Evolutionary conservation across 2,329 filamentous ascomycete species (phyloP), one percentile per base, ranked within the genome.

Genomic region (Fonsecaea monophora): DNA sequence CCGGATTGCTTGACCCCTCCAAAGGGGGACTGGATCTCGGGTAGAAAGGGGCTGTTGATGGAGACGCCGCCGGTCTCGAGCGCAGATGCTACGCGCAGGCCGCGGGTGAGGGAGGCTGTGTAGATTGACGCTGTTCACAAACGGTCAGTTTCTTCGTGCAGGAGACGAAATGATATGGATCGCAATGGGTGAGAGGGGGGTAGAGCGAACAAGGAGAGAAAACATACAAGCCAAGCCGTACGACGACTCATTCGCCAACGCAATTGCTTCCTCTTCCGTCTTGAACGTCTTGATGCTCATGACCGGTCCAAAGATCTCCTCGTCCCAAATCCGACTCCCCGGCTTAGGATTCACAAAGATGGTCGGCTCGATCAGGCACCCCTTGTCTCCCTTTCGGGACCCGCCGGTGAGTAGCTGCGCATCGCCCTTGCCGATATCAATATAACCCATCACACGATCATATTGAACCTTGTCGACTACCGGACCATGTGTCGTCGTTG

Each of bases 401-500:
- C 80, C 80, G 6, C 80, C 79, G 0, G 77, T 74, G 12, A 78
- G 60, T 2, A 81, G 69, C 32, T 73, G 74, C 0, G 76, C 79
- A 13, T 77, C 78, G n/a, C 71, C 73, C 71, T 81, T 81, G 1
- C 78, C 81, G 45, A 74, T 71, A 10, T 81, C 74, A 32, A 83
- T 77, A 66, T 80, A 83, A 0, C 73, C 72, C 0, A 81, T 71
- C 8, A 83, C 77, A 2, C 76, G 73, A 32, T 83, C 79, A 60
- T 79, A 81, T 66, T 83, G 81, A 0, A 74, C 73, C 34, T 78
- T 78, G 12, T 79, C 79, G 4, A 81, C 79, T 61, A 81, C 78
- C 0, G 82, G 81, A 2, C 81, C 81, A 32, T 81, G 77, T 72
- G 73, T 78, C 1, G 79, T 80, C 35, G 81, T 82, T 69, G 89